These are phyloP conservation scores for Taphrina wiesneri DNA, from an alignment of 1,139 yeast genomes.

Conservation along the genomic window DNA sequence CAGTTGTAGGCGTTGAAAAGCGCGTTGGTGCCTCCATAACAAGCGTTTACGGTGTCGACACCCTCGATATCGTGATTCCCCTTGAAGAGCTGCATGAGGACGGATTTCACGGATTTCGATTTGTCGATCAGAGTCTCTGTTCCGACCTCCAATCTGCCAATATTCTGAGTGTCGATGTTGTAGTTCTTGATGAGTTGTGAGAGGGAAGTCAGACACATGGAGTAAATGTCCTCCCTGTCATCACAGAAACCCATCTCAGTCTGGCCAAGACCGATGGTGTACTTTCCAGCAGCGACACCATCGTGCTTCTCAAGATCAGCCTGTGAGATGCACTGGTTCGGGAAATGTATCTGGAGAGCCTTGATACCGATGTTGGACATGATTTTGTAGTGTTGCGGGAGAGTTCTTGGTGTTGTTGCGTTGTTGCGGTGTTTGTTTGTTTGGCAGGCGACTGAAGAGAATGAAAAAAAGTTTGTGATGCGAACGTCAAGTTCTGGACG, in stretches of 20 bases:
- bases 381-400: not conserved
- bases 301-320: slow-evolving; percentile 80
- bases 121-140: slow-evolving; percentile 97
- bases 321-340: slow-evolving; percentile 83
- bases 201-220: slow-evolving; percentile 81
- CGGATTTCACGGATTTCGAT: slow-evolving; percentile 95
- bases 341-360: slow-evolving; percentile 90
- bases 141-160: slow-evolving; percentile 98
- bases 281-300: slow-evolving; percentile 88
- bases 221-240: slow-evolving; percentile 96
- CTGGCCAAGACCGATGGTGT: slow-evolving; percentile 98
- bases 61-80: slow-evolving; percentile 93
- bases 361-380: slow-evolving; percentile 81
- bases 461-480: too few relatives aligned
- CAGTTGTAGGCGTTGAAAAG: slow-evolving; percentile 91
- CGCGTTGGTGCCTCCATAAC: slow-evolving; percentile 98
- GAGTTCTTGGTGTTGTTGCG: too few relatives aligned
- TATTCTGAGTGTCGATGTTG: slow-evolving; percentile 71
- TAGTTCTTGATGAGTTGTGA: slow-evolving; percentile 75
- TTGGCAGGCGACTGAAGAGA: not conserved
- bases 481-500: not conserved
- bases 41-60: slow-evolving; percentile 92
- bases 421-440: not conserved
- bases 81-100: slow-evolving; percentile 89
- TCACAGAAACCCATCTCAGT: slow-evolving; percentile 97